Base-by-base conservation (phyloP, 768 basidiomycete species). In the Tulasnella sp. region DNA sequence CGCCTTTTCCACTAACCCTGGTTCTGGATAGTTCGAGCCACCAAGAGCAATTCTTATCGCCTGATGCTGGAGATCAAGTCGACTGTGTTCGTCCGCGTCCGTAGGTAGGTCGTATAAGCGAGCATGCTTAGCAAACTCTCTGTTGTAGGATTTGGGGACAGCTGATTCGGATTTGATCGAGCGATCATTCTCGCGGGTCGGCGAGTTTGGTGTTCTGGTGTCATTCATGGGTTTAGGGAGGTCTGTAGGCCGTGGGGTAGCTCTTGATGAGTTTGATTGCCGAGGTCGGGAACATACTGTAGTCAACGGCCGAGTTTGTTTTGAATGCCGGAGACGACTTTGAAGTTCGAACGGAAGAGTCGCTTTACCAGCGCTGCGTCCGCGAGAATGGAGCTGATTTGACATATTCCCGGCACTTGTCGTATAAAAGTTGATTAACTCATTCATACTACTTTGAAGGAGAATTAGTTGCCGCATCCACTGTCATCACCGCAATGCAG, bases 371-470 rank as follows among this genome's bases (percentile, higher is more conserved):
- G 72, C 81, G 81, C 72, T 82, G 75, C 41, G 83, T 81, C n/a
- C 37, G 81, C 22, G 80, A 80, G 78, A 77, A 82, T 40, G 83
- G 83, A 24, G 77, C 69, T 9, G 83, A 83, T 72, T 81, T 28
- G 81, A 79, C 22, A 81, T 81, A 20, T 42, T 82, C 16, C 31
- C 80, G 0, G 74, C 77, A 16, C 34, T 20, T n/a, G 77, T 73
- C 48, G 9, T 79, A 12, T 77, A 31, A 77, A 46, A 60, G 24
- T n/a, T 20, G 16, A 2, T 1, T 60, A 60, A 1, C 7, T 60
- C 58, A 60, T 60, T 60, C 58, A 22, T 60, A 2, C 58, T 20
- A 60, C 58, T 24, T 60, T 60, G 46, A 60, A 60, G 58, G 7
- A 60, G 58, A 20, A 60, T 9, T 9, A 28, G 58, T 7, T 60